Percentiles rank a stretch among this genome's conserved stretches.
These are phyloP conservation scores for Termitomyces sp. DNA, from an alignment of 768 basidiomycete genomes.

Conservation along the genomic window DNA sequence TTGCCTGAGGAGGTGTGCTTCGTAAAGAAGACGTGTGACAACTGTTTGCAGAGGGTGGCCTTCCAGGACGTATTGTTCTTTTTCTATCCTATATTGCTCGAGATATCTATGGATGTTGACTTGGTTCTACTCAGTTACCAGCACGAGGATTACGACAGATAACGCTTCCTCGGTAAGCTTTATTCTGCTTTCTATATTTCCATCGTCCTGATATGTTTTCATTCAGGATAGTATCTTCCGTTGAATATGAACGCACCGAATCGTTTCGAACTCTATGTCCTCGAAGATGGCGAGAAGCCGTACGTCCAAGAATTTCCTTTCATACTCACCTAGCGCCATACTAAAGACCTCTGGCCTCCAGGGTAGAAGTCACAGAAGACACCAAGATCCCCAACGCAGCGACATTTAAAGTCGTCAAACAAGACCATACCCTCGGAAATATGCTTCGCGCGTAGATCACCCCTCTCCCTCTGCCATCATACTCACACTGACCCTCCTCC, in stretches of 20 bases:
- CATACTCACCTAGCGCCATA: not conserved
- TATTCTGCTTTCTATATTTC: too few species aligned
- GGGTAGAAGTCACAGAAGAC: constrained; percentile 89
- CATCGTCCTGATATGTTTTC: not conserved
- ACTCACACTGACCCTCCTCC: not conserved
- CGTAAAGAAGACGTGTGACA: not conserved
- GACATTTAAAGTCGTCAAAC: constrained; percentile 90
- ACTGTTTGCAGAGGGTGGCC: not conserved
- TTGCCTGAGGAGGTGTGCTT: not conserved
- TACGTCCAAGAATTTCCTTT: constrained; percentile 39
- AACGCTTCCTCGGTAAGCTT: not conserved
- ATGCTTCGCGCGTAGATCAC: constrained; percentile 86
- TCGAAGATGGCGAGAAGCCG: constrained; percentile 92
- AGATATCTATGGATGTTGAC: not conserved
- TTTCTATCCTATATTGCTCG: not conserved
- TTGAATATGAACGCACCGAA: constrained; percentile 85
- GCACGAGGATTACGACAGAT: not conserved
- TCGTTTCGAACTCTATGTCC: constrained; percentile 67
- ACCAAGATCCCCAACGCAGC: constrained; percentile 98
- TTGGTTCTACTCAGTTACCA: not conserved
- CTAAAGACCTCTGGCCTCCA: constrained; percentile 23
- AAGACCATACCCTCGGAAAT: constrained; percentile 95
- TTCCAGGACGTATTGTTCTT: not conserved
- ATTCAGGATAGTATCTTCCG: not conserved
- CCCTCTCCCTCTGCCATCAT: constrained; percentile 4